Base-by-base conservation (phyloP, 1,139 yeast species). In the Nakaseomyces nivariensis region DNA sequence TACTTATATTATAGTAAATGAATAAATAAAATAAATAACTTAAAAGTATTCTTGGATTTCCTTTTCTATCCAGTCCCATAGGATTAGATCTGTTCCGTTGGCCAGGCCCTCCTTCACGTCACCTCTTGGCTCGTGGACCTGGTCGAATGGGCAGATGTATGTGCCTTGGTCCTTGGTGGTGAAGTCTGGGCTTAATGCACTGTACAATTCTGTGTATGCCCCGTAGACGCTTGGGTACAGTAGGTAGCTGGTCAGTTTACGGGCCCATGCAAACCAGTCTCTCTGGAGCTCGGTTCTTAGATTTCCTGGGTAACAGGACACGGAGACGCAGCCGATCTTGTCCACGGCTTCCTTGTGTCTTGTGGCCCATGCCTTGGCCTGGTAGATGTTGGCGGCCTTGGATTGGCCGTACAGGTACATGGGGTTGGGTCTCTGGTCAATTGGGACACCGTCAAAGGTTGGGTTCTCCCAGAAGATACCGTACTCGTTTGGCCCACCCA, bases 261-360 rank as follows among this genome's bases (percentile, higher is more conserved):
- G 51, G 17, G 49, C n/a, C 13, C 55, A 9, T 10, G 45, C 34
- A 38, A 49, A 54, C 54, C 60, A 51, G 51, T 67, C 57, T 56
- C 79, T 70, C 34, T 66, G 64, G 40, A 78, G 60, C 2, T 75
- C 78, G 1, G 79, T 67, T 10, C 54, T 57, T 37, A 77, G 56
- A 42, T 61, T 55, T 8, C 82, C 83, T 1, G 82, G 82, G 58
- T 76, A 73, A n/a, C 69, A 67, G 1, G 74, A 63, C 1, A 70
- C 63, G 42, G 72, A 68, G 43, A 71, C 64, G 31, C 75, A 67
- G 3, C 67, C 62, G 5, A 60, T 57, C n/a, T 62, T 52, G 13
- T 57, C 53, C 7, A 57, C 57, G 1, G 64, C 56, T 3, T 63
- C 63, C 4, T 67, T 63, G 51, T 75, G 72, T 37, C 61, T 56